These are phyloP conservation scores for Zygoascus biomembranicola DNA, from an alignment of 805 yeast genomes.

Conservation along the genomic window DNA sequence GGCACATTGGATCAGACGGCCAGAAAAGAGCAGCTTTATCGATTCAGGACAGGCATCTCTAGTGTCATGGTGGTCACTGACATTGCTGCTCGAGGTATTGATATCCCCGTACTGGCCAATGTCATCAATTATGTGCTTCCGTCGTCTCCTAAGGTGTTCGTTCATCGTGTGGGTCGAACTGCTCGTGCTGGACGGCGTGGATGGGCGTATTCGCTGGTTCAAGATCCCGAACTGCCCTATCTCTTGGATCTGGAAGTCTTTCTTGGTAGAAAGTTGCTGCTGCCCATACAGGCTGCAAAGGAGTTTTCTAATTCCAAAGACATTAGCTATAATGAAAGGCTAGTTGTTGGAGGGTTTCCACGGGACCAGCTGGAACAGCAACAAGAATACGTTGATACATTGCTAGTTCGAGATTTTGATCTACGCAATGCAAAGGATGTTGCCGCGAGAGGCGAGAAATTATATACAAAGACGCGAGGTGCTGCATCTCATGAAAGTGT, in stretches of 20 bases:
- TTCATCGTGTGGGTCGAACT: conserved; percentile 98
- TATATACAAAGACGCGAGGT: conserved; percentile 76
- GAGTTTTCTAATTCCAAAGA: conserved; percentile 23
- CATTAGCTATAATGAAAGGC: conserved; percentile 65
- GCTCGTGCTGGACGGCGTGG: conserved; percentile 98
- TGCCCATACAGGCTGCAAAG: conserved; percentile 28
- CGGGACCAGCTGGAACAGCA: conserved; percentile 58
- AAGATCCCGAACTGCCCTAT: conserved; percentile 83
- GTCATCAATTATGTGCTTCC: conserved; percentile 90
- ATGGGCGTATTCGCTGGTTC: conserved; percentile 90
- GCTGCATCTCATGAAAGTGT: conserved; percentile 84
- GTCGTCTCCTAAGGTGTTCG: conserved; percentile 83
- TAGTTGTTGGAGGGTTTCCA: conserved; percentile 80
- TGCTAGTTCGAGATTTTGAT: conserved; percentile 60
- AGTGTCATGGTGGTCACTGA: conserved; percentile 92
- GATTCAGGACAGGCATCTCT: conserved; percentile 78
- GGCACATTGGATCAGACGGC: conserved; percentile 95
- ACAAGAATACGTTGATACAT: conserved; percentile 61
- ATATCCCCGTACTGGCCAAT: conserved; percentile 92
- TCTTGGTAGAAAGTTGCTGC: conserved; percentile 69
- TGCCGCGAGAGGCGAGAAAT: conserved; percentile 77
- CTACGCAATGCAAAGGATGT: conserved; percentile 57
- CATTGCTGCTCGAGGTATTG: conserved; percentile 93
- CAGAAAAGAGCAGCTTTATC: conserved; percentile 76
- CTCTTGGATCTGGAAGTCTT: conserved; percentile 83